Conservation (phyloP, 257 asterid species). For the Ballota nigra region DNA sequence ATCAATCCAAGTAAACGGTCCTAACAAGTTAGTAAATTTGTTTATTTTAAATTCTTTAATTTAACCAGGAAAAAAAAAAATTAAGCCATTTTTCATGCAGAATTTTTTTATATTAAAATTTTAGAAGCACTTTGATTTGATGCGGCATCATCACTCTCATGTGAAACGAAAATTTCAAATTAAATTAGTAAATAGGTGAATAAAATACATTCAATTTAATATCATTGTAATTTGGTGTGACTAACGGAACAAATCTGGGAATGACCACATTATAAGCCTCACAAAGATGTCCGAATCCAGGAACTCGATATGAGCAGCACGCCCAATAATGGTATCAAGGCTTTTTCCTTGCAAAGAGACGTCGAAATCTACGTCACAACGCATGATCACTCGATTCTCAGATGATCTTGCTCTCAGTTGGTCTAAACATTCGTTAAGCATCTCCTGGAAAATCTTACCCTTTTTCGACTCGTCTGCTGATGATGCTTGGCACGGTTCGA, state of each 20-base stretch:
- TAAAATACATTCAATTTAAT: too few relatives aligned
- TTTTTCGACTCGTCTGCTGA: constrained; percentile 78
- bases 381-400: constrained; percentile 71
- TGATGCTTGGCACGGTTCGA: constrained; percentile 85
- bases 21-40: too few relatives aligned
- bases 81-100: too few relatives aligned
- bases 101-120: too few relatives aligned
- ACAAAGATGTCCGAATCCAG: constrained; percentile 77
- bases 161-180: too few relatives aligned
- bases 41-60: too few relatives aligned
- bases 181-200: not conserved
- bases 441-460: constrained; percentile 67
- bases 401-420: constrained; percentile 73
- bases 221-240: not conserved
- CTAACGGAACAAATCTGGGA: constrained; percentile 67
- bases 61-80: too few relatives aligned
- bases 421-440: constrained; percentile 79
- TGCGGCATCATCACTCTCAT: too few relatives aligned
- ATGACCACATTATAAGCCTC: constrained; percentile 87
- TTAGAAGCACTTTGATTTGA: too few relatives aligned
- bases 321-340: constrained; percentile 77
- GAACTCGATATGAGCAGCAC: constrained; percentile 96
- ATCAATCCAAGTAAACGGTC: too few relatives aligned
- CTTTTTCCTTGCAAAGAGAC: constrained; percentile 67
- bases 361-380: constrained; percentile 82